Percentiles rank a stretch among this genome's conserved stretches.
phyloP scores from a whole-genome alignment of 352 stramenopile species.

The Pythium sp. region DNA sequence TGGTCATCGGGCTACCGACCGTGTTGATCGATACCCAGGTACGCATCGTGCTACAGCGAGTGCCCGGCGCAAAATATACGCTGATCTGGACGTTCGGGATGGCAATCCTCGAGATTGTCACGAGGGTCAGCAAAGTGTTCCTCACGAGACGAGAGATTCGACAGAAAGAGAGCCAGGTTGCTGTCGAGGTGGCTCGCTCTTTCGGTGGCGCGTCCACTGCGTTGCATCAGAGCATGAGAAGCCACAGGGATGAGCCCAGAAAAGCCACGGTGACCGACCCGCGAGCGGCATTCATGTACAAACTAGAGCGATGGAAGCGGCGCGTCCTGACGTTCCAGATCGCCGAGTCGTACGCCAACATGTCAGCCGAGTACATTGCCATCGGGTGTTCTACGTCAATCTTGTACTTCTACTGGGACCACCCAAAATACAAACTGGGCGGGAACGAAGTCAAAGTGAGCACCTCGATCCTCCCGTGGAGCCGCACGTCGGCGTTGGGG shows the following conservation, averaged over 20 bases:
- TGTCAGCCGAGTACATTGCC: slow-evolving; percentile 53
- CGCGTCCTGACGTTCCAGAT: slow-evolving; percentile 31
- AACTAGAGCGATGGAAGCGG: slow-evolving; percentile 26
- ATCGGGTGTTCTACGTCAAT: slow-evolving; percentile 45
- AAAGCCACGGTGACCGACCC: background rate
- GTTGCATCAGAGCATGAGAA: background rate
- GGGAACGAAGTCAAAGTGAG: background rate
- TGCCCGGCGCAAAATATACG: slow-evolving; percentile 21
- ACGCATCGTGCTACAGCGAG: slow-evolving; percentile 29
- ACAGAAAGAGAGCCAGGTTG: background rate
- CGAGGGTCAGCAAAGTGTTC: slow-evolving; percentile 21
- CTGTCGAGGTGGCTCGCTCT: background rate
- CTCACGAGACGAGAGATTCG: slow-evolving; percentile 1
- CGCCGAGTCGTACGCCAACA: slow-evolving; percentile 39
- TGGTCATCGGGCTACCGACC: slow-evolving; percentile 30
- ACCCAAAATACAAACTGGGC: slow-evolving; percentile 28
- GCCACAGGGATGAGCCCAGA: background rate
- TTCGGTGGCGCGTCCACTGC: background rate
- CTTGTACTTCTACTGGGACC: slow-evolving; percentile 34
- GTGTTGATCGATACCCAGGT: slow-evolving; percentile 46
- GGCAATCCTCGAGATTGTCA: slow-evolving; percentile 28
- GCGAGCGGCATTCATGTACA: background rate
- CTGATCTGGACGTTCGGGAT: slow-evolving; percentile 23
- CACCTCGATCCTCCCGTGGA: background rate
- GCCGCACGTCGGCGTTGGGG: background rate